A percentile compares a stretch with the other conserved stretches of the same genome.
phyloP scores from a whole-genome alignment of 495 filamentous ascomycete genomes.

The Penicillium cosmopolitanum region DNA sequence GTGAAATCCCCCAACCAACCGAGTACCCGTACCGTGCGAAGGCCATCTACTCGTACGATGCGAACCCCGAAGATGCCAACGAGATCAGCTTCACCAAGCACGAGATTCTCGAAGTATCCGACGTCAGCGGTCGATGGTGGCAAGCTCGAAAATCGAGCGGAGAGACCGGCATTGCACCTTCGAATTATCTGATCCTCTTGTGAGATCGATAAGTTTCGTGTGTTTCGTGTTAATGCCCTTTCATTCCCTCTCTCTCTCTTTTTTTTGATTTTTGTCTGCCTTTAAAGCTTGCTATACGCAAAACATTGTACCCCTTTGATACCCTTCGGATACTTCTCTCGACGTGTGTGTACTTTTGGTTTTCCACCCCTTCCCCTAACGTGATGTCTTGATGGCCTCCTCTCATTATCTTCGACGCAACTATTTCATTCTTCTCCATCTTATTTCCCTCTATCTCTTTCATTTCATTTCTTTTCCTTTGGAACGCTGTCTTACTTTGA shows the following conservation, averaged over 20 bases:
- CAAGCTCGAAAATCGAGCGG: conserved; percentile 94
- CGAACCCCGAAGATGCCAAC: conserved; percentile 96
- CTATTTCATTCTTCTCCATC: conserved; percentile 20
- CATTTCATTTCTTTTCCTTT: conserved; percentile 18
- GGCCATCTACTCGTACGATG: conserved; percentile 98
- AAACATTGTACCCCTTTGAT: conserved; percentile 46
- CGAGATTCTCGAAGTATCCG: conserved; percentile 94
- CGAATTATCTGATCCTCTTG: conserved; percentile 96
- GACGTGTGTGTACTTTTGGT: conserved; percentile 42
- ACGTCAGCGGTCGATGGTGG: conserved; percentile 98
- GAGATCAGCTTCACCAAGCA: conserved; percentile 97
- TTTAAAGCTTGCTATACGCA: conserved; percentile 26
- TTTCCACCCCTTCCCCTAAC: conserved; percentile 27
- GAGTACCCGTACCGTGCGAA: conserved; percentile 98
- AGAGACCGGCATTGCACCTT: conserved; percentile 95
- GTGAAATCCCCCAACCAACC: conserved; percentile 77
- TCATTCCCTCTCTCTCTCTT: conserved; percentile 31
- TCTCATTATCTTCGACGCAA: conserved; percentile 15
- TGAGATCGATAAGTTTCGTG: conserved; percentile 47
- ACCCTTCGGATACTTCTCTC: conserved; percentile 51
- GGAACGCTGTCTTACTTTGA: conserved; percentile 20
- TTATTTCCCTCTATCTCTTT: conserved; percentile 15
- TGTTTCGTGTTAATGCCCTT: conserved; percentile 25
- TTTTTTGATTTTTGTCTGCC: conserved; percentile 12
- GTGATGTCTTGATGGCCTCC: conserved; percentile 52